phyloP scores from a whole-genome alignment of 2,329 filamentous ascomycete species.

The Teratosphaeriaceae sp. region DNA sequence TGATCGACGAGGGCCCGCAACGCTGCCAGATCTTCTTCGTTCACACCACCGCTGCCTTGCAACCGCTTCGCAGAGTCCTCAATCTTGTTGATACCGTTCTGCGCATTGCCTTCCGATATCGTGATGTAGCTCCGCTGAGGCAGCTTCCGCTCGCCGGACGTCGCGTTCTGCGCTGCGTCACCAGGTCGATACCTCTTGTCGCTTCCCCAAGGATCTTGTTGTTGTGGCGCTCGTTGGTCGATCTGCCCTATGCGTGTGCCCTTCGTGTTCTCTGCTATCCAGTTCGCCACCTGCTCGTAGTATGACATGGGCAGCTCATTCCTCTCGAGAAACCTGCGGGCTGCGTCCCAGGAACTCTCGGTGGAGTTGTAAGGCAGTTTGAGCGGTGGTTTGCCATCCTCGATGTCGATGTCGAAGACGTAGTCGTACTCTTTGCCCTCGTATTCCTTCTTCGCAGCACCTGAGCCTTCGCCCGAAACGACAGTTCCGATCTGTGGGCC shows the following conservation, averaged over 20 bases:
- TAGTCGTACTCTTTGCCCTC: slow-evolving; percentile 88
- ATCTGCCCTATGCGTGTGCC: slow-evolving; percentile 66
- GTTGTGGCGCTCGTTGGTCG: slow-evolving; percentile 37
- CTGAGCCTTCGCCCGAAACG: slow-evolving; percentile 77
- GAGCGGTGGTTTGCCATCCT: slow-evolving; percentile 84
- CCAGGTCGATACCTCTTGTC: slow-evolving; percentile 74
- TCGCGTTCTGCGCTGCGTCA: slow-evolving; percentile 41
- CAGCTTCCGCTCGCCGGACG: slow-evolving; percentile 21
- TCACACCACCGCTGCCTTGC: slow-evolving; percentile 53
- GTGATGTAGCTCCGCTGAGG: slow-evolving; percentile 24
- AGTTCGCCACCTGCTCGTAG: slow-evolving; percentile 85
- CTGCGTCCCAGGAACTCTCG: slow-evolving; percentile 86
- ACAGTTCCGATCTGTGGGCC: slow-evolving; percentile 78
- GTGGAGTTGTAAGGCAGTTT: slow-evolving; percentile 93
- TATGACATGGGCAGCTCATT: slow-evolving; percentile 85
- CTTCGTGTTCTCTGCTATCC: slow-evolving; percentile 84
- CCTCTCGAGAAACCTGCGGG: slow-evolving; percentile 81
- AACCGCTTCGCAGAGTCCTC: slow-evolving; percentile 61
- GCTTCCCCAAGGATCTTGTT: slow-evolving; percentile 68
- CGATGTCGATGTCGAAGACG: slow-evolving; percentile 94
- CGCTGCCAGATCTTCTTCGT: slow-evolving; percentile 60
- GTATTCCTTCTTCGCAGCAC: slow-evolving; percentile 63
- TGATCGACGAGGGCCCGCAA: slow-evolving; percentile 57
- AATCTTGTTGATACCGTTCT: slow-evolving; percentile 52
- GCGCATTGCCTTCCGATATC: slow-evolving; percentile 28